These are phyloP conservation scores for Solanum pimpinellifolium DNA, from an alignment of 257 asterid genomes.

Conservation along the genomic window DNA sequence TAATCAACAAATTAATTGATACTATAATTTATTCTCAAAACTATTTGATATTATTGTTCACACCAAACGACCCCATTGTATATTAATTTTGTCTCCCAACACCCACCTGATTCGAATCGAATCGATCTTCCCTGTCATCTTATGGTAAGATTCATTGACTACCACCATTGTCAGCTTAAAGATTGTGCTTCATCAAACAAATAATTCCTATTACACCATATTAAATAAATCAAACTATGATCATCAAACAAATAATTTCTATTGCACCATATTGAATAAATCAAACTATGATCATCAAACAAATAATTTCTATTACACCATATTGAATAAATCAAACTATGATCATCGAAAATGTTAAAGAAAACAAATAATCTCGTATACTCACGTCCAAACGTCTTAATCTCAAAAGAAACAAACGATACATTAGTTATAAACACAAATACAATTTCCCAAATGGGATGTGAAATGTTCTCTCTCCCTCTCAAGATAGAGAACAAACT, in stretches of 20 bases:
- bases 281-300: too few species aligned
- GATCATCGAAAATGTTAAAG: background rate
- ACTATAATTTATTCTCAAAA: too few species aligned
- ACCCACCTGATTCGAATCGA: background rate
- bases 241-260: background rate
- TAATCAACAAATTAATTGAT: too few species aligned
- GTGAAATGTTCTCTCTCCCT: background rate
- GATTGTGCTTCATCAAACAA: background rate
- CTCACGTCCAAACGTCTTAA: background rate
- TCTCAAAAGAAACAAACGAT: background rate
- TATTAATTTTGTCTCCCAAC: background rate
- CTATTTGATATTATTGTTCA: too few species aligned
- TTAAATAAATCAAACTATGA: background rate
- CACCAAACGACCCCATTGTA: too few species aligned
- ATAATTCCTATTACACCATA: background rate
- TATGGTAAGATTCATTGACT: background rate
- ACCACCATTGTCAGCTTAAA: background rate
- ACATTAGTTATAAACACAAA: background rate
- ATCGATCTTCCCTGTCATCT: background rate
- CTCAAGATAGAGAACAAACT: background rate
- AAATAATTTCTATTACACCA: too few species aligned
- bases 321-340: background rate
- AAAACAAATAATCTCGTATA: background rate
- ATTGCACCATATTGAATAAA: background rate
- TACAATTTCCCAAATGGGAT: background rate